Conservation (phyloP, 495 filamentous ascomycete species). For the Penicilliopsis zonata region DNA sequence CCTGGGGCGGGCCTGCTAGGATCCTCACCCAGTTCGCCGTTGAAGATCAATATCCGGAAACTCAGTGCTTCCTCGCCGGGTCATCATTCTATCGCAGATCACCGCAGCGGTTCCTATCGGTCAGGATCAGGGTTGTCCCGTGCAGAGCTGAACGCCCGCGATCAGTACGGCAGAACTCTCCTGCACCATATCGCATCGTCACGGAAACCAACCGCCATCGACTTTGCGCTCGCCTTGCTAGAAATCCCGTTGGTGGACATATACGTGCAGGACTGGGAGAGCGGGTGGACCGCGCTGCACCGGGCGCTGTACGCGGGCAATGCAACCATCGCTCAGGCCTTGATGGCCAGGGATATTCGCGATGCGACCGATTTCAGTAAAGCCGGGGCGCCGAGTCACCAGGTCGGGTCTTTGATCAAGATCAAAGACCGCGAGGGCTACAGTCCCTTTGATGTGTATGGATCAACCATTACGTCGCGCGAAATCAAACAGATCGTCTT, state of each 20-base stretch:
- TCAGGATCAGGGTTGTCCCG: constrained; percentile 36
- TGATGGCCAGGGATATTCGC: constrained; percentile 62
- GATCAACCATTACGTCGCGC: constrained; percentile 60
- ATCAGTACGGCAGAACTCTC: constrained; percentile 66
- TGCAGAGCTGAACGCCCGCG: constrained; percentile 70
- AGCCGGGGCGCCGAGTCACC: constrained; percentile 32
- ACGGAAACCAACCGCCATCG: constrained; percentile 47
- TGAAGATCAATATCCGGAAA: constrained; percentile 31
- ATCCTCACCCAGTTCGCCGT: constrained; percentile 32
- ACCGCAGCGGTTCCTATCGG: constrained; percentile 8
- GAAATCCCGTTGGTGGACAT: constrained; percentile 77
- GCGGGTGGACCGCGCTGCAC: constrained; percentile 91
- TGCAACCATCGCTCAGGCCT: constrained; percentile 66
- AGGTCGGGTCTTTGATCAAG: constrained; percentile 62
- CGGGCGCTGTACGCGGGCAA: constrained; percentile 90
- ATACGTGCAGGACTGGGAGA: constrained; percentile 76
- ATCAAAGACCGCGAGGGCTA: constrained; percentile 92
- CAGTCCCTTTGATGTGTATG: constrained; percentile 87
- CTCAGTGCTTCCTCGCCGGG: constrained; percentile 17
- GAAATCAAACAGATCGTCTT: constrained; percentile 24
- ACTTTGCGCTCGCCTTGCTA: constrained; percentile 66
- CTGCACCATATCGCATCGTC: constrained; percentile 77
- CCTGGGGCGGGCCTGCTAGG: constrained; percentile 31
- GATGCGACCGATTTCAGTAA: constrained; percentile 45
- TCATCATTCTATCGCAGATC: constrained; percentile 13